Conservation (phyloP, 2,329 filamentous ascomycete genomes). For the Claviceps sp. region DNA sequence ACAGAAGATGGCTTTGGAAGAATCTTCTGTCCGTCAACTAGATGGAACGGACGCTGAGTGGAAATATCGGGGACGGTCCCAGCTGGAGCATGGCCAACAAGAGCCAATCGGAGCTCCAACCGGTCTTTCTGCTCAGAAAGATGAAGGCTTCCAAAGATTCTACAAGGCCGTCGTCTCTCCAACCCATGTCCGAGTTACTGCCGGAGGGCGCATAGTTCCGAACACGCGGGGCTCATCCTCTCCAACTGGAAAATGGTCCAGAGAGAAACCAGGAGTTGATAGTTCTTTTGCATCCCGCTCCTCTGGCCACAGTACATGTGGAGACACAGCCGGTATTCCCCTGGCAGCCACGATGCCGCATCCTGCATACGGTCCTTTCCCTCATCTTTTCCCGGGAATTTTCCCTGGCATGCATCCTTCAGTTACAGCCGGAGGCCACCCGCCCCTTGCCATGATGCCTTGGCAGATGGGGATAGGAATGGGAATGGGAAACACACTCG, state of each 20-base stretch:
- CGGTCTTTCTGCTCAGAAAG: conserved; percentile 39
- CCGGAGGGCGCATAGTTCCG: conserved; percentile 53
- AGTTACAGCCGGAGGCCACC: conserved; percentile 17
- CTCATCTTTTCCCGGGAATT: conserved; percentile 20
- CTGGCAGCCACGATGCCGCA: conserved; percentile 11
- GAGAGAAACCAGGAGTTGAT: conserved; percentile 23
- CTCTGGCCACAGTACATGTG: conserved; percentile 8
- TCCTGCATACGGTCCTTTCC: conserved; percentile 15
- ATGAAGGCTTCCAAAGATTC: conserved; percentile 54
- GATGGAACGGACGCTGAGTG: conserved; percentile 29
- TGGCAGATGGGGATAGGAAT: conserved; percentile 24
- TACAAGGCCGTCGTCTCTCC: conserved; percentile 56
- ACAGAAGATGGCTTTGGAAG: conserved; percentile 5
- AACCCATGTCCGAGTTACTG: conserved; percentile 53
- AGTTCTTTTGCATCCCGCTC: conserved; percentile 7
- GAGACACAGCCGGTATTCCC: conserved; percentile 4
- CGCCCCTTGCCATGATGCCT: conserved; percentile 24
- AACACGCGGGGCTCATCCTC: conserved; percentile 44
- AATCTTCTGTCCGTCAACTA: conserved; percentile 16
- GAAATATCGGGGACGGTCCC: conserved; percentile 32
- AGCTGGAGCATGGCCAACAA: conserved; percentile 26
- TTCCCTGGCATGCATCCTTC: conserved; percentile 17
- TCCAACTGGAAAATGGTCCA: conserved; percentile 36
- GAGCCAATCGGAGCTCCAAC: conserved; percentile 41
- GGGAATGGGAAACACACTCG: conserved; percentile 11